These are phyloP conservation scores for Mucor plumbeus DNA, from an alignment of 371 early-diverging fungal species.

Conservation along the genomic window DNA sequence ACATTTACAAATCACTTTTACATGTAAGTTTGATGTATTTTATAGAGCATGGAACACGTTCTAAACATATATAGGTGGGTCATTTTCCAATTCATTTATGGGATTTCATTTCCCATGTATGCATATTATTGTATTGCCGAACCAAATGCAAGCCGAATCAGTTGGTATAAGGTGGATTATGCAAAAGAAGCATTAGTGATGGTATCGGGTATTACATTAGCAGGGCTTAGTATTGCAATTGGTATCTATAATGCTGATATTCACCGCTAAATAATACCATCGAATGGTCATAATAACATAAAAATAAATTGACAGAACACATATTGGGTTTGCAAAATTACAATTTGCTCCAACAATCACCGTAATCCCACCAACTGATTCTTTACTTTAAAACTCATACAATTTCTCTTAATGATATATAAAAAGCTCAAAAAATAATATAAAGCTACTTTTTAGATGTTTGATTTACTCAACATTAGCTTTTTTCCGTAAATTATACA, in stretches of 20 bases:
- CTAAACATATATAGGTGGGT: slow-evolving; percentile 26
- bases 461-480: too few relatives aligned
- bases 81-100: slow-evolving; percentile 37
- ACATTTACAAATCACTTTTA: slow-evolving; percentile 26
- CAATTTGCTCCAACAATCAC: too few relatives aligned
- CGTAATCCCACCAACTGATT: too few relatives aligned
- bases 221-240: slow-evolving; percentile 20
- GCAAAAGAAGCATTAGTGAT: slow-evolving; percentile 24
- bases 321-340: not conserved
- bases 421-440: too few relatives aligned
- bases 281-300: too few relatives aligned
- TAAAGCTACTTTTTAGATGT: too few relatives aligned
- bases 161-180: slow-evolving; percentile 22
- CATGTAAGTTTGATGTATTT: slow-evolving; percentile 14
- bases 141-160: slow-evolving; percentile 29
- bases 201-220: slow-evolving; percentile 3
- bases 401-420: too few relatives aligned
- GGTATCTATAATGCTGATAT: slow-evolving; percentile 22
- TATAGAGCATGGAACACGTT: too few relatives aligned
- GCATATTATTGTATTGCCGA: slow-evolving; percentile 32
- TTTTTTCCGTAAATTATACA: too few relatives aligned
- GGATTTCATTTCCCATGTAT: slow-evolving; percentile 35
- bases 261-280: not conserved
- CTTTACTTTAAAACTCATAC: too few relatives aligned
- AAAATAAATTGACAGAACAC: too few relatives aligned